These are phyloP conservation scores for Xylariaceae sp. DNA, from an alignment of 2,329 filamentous ascomycete species.

Conservation along the genomic window DNA sequence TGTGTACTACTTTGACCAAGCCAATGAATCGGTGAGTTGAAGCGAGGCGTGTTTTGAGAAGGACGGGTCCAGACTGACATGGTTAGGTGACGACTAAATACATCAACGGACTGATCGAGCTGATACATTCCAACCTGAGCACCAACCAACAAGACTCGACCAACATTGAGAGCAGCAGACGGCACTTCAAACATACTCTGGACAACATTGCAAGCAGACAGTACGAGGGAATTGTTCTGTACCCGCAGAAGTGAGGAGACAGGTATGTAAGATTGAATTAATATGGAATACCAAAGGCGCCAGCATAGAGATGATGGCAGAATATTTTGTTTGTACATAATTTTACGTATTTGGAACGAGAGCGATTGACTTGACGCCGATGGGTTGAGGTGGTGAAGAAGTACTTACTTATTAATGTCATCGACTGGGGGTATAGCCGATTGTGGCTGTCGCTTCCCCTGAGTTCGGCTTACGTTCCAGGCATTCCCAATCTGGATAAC, in stretches of 20 bases:
- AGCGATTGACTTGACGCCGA: too few relatives aligned
- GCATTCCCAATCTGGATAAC: too few relatives aligned
- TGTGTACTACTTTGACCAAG: slow-evolving; percentile 98
- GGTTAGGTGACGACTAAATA: slow-evolving; percentile 84
- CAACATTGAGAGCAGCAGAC: slow-evolving; percentile 81
- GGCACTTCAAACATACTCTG: slow-evolving; percentile 90
- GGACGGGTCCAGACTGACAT: slow-evolving; percentile 8
- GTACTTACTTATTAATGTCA: too few relatives aligned
- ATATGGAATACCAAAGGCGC: too few relatives aligned
- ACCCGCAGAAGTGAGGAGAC: slow-evolving; percentile 46
- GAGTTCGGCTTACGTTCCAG: too few relatives aligned
- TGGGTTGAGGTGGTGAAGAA: too few relatives aligned
- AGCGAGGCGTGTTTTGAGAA: neutral
- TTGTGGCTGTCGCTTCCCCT: too few relatives aligned
- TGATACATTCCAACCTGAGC: slow-evolving; percentile 93
- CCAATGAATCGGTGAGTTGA: slow-evolving; percentile 78
- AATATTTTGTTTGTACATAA: too few relatives aligned
- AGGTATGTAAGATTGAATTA: too few relatives aligned
- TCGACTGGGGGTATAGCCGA: too few relatives aligned
- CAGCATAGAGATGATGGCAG: too few relatives aligned
- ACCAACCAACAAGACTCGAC: slow-evolving; percentile 78
- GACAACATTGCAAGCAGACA: slow-evolving; percentile 90
- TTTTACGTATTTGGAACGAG: too few relatives aligned
- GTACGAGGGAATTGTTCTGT: slow-evolving; percentile 85
- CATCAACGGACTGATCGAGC: slow-evolving; percentile 93